These are phyloP conservation scores for Helicocarpus griseus DNA, from an alignment of 2,329 filamentous ascomycete genomes.

Conservation along the genomic window DNA sequence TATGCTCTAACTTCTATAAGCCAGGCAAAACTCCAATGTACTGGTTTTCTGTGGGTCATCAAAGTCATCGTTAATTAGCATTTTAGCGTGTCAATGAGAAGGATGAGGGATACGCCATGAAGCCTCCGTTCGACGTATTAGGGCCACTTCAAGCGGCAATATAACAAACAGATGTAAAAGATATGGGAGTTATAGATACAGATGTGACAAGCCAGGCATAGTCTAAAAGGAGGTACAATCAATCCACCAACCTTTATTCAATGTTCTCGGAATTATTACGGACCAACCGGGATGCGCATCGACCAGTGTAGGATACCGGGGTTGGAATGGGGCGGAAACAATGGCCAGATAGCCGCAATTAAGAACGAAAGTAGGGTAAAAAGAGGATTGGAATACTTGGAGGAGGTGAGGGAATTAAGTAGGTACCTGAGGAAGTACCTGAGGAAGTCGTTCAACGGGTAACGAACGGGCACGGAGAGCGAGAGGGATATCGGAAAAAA, in stretches of 20 bases:
- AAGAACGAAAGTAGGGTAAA: not conserved
- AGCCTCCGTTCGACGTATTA: no score
- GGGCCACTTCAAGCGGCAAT: no score
- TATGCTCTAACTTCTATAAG: not conserved
- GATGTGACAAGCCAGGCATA: not conserved
- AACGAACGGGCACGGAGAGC: not conserved
- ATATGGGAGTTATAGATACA: not conserved
- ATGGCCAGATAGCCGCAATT: not conserved
- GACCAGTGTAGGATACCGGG: not conserved
- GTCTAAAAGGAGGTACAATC: not conserved
- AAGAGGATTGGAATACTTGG: not conserved
- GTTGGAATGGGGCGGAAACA: not conserved
- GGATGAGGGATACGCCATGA: not conserved
- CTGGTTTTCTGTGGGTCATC: not conserved
- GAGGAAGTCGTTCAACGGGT: not conserved
- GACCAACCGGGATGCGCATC: not conserved
- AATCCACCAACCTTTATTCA: slow-evolving; percentile 1
- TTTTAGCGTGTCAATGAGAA: not conserved
- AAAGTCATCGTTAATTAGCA: slow-evolving; percentile 1
- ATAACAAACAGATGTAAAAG: no score
- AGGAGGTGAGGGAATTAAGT: not conserved
- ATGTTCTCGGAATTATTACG: slow-evolving; percentile 1
- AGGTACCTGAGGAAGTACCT: not conserved
- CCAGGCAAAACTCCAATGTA: not conserved
- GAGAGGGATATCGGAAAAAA: not conserved